phyloP scores from a whole-genome alignment of 2,329 filamentous ascomycete species.

The Talaromyces islandicus region DNA sequence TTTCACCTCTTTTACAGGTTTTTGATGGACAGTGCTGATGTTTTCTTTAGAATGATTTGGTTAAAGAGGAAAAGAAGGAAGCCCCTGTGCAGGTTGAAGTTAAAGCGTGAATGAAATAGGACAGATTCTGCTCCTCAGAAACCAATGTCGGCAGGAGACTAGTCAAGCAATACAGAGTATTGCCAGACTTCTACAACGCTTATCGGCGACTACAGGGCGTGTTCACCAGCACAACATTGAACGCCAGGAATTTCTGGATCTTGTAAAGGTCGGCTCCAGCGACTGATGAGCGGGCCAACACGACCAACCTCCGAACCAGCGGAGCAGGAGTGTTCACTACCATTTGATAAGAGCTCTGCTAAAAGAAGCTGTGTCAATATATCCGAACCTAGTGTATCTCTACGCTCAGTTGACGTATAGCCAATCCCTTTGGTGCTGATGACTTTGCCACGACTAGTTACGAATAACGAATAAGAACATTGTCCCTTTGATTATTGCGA shows the following conservation, averaged over 20 bases:
- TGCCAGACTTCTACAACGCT: not conserved
- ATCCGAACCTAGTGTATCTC: not conserved
- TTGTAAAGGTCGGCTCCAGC: not conserved
- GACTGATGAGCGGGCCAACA: not conserved
- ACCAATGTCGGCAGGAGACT: not conserved
- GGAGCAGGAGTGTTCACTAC: not conserved
- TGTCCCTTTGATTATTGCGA: not conserved
- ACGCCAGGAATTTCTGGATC: not conserved
- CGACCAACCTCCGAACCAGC: not conserved
- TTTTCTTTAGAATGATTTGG: slow-evolving; percentile 8
- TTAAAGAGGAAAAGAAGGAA: slow-evolving; percentile 12
- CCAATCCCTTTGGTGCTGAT: not conserved
- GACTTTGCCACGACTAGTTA: not conserved
- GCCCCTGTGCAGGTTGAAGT: slow-evolving; percentile 29
- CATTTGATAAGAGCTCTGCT: not conserved
- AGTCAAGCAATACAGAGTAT: not conserved
- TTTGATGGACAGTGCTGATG: not conserved
- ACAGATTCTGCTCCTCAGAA: not conserved
- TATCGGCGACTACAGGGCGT: not conserved
- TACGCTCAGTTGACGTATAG: not conserved
- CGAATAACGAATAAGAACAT: not conserved
- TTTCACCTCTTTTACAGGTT: not conserved
- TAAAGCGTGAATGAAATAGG: slow-evolving; percentile 27
- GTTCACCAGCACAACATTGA: not conserved
- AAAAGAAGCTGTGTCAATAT: not conserved